Evolutionary conservation across 352 stramenopile species (phyloP).

Genomic region (Phytophthora chlamydospora): DNA sequence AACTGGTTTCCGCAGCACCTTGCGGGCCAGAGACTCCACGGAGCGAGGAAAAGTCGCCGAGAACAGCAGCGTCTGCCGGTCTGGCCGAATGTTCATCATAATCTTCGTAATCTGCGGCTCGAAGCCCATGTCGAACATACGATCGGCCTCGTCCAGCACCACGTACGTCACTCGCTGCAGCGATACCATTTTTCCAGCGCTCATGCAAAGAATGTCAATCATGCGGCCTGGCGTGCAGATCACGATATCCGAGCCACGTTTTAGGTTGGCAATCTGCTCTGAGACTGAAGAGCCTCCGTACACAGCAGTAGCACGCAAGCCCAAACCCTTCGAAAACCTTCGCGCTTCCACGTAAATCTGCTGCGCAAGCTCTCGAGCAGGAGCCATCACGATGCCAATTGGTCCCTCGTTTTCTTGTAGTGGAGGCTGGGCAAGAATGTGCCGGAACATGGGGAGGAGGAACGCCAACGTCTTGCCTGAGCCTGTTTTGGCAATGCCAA

Average conservation of each 20-base stretch:
- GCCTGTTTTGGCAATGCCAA: conserved; percentile 99
- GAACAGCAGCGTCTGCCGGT: conserved; percentile 96
- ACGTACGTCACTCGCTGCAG: conserved; percentile 97
- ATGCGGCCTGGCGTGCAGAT: conserved; percentile 98
- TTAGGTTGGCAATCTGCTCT: conserved; percentile 99
- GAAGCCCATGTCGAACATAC: conserved; percentile 99
- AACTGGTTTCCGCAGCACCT: conserved; percentile 94
- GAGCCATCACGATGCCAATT: conserved; percentile 98
- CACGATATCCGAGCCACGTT: conserved; percentile 97
- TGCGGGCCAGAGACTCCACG: conserved; percentile 91
- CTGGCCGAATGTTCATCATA: conserved; percentile 91
- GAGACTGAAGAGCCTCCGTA: conserved; percentile 95
- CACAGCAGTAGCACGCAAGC: conserved; percentile 93
- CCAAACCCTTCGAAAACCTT: conserved; percentile 94
- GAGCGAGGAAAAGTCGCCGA: conserved; percentile 97
- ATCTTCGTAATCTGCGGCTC: conserved; percentile 99
- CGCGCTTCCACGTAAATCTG: conserved; percentile 98
- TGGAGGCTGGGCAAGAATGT: conserved; percentile 94
- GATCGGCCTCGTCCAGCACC: conserved; percentile 99
- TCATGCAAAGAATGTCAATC: conserved; percentile 99
- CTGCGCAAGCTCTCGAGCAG: conserved; percentile 97
- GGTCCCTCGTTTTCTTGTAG: conserved; percentile 96
- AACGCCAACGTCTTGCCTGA: conserved; percentile 93
- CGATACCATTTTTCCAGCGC: conserved; percentile 95
- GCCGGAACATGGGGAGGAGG: conserved; percentile 93